Evolutionary conservation across 2,329 filamentous ascomycete genomes (phyloP), one percentile per base, ranked within the genome.

Genomic region (Anthostomella pinea): DNA sequence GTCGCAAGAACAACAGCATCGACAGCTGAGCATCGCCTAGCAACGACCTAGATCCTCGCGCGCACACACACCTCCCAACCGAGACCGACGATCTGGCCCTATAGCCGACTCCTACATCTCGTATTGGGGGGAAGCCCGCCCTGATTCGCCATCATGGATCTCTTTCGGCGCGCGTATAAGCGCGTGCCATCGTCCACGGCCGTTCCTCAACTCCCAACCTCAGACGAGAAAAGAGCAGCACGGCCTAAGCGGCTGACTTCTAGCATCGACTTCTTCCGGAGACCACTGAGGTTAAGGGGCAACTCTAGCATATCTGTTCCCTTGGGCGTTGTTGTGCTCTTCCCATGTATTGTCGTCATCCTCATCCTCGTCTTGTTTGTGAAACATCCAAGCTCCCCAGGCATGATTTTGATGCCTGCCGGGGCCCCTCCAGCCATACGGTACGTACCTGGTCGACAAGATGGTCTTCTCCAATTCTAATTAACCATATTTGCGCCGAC

Each of bases 231-330:
- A 58, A 62, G 50, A 38, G 54, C 26, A 48, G 61, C 63, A 41
- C 60, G 63, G 22, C 37, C 36, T 5, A 33, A 31, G 21, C 65
- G 68, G 40, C 62, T 70, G 30, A 64, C 67, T 21, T 67, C 72
- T 26, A 70, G 73, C 35, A 71, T 94, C 56, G 83, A 85, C 45
- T 94, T 96, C 64, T 87, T 97, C 63, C 77, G 83, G 53, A 79
- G 87, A 58, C 87, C 91, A 33, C 79, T 98, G 71, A 83, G 90
- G 53, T 70, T 98, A 69, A 85, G 83, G 67, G 87, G 88, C 56
- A 95, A 95, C 66, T 96, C 90, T 37, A 86, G 84, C 57, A 81
- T 96, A 63, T 95, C 91, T 33, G 83, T 97, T 60, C 93, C 93
- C 17, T 72, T 98, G 34, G 91, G 91, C 51, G 81, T 96, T 58